Evolutionary conservation across 805 yeast species (phyloP).

Genomic region (Lachancea fermentati): DNA sequence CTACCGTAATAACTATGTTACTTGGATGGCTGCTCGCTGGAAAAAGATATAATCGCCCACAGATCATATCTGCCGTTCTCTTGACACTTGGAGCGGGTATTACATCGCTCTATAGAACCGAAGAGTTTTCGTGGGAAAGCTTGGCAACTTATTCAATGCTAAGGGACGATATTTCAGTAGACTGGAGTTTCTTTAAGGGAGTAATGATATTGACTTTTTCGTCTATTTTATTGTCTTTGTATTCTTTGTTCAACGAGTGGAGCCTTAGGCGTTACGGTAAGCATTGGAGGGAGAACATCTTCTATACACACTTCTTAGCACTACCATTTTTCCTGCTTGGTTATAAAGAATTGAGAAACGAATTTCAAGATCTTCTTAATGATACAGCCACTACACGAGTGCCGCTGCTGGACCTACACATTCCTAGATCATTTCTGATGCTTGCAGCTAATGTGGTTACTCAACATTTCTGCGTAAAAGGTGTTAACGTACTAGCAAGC

Average conservation of each 20-base stretch:
- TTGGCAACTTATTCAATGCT: constrained; percentile 22
- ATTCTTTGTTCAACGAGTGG: constrained; percentile 53
- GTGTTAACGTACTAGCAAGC: constrained; percentile 60
- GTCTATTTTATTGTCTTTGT: constrained; percentile 42
- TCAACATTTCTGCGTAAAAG: constrained; percentile 58
- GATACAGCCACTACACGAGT: constrained; percentile 3
- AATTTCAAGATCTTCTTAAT: constrained; percentile 28
- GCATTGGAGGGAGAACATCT: constrained; percentile 61
- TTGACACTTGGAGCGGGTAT: constrained; percentile 52
- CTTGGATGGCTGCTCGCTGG: constrained; percentile 45
- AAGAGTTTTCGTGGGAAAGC: constrained; percentile 18
- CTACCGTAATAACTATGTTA: constrained; percentile 55
- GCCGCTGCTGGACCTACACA: constrained; percentile 11
- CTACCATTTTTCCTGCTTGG: constrained; percentile 47
- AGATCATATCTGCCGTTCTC: constrained; percentile 45
- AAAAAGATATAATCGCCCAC: constrained; percentile 40
- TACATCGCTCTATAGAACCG: constrained; percentile 33
- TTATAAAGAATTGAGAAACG: constrained; percentile 26
- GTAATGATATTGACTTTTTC: background rate
- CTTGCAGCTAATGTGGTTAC: constrained; percentile 43
- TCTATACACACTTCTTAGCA: constrained; percentile 53
- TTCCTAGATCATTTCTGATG: constrained; percentile 27
- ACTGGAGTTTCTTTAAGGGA: background rate
- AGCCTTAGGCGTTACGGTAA: constrained; percentile 46
- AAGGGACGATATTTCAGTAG: background rate